A percentile compares a stretch with the other conserved stretches of the same genome.
phyloP scores from a whole-genome alignment of 805 yeast genomes.

The Pichia insulana region DNA sequence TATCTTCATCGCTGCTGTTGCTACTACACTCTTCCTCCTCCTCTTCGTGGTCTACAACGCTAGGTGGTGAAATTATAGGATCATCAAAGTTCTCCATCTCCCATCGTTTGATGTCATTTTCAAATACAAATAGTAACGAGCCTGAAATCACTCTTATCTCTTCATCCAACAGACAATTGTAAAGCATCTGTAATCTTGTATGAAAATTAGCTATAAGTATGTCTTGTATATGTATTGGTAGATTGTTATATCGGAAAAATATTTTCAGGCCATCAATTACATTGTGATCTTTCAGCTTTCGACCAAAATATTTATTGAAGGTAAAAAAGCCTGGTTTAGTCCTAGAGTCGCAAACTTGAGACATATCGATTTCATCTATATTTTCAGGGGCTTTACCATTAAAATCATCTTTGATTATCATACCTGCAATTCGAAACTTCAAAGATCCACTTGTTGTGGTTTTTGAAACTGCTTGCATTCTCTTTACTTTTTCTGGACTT shows the following conservation, averaged over 20 bases:
- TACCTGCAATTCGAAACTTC: conserved; percentile 78
- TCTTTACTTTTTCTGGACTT: conserved; percentile 45
- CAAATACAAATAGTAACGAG: conserved; percentile 66
- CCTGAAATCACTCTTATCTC: conserved; percentile 65
- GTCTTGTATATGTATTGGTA: conserved; percentile 27
- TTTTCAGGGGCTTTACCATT: conserved; percentile 14
- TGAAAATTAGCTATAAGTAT: conserved; percentile 38
- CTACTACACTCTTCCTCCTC: conserved; percentile 21
- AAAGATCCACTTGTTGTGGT: conserved; percentile 76
- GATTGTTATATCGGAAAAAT: conserved; percentile 34
- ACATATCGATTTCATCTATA: conserved; percentile 8
- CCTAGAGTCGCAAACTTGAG: conserved; percentile 8
- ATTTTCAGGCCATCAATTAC: conserved; percentile 36
- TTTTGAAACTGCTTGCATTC: conserved; percentile 57
- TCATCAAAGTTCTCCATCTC: conserved; percentile 34
- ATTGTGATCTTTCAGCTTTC: conserved; percentile 39
- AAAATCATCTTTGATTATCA: conserved; percentile 39
- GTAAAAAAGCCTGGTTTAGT: conserved; percentile 34
- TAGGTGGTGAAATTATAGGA: conserved; percentile 19
- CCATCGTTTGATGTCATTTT: conserved; percentile 56
- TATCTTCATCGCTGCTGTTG: conserved; percentile 23
- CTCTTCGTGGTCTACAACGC: conserved; percentile 26
- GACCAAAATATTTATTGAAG: conserved; percentile 47
- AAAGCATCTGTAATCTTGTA: conserved; percentile 56
- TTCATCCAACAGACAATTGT: conserved; percentile 50